Percentiles rank a stretch among this genome's conserved stretches.
Evolutionary conservation across 371 early-diverging fungal species (phyloP).

Genomic region (Neoconidiobolus thromboides): DNA sequence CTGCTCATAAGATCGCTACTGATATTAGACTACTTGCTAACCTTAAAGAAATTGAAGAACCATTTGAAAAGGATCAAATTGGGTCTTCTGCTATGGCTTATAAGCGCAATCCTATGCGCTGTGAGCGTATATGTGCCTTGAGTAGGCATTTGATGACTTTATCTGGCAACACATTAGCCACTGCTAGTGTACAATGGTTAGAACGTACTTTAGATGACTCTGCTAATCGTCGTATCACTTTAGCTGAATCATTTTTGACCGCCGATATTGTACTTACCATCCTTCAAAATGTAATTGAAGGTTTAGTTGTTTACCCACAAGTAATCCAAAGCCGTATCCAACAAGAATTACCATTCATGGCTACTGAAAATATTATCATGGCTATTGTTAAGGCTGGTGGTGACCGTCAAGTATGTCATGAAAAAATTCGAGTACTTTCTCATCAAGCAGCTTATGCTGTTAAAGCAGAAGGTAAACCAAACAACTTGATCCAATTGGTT

Average conservation of each 20-base stretch:
- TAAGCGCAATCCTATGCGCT: conserved; percentile 98
- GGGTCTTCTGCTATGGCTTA: conserved; percentile 98
- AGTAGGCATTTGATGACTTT: conserved; percentile 92
- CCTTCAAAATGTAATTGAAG: conserved; percentile 87
- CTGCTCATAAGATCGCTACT: conserved; percentile 93
- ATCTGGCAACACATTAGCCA: conserved; percentile 68
- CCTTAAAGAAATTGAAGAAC: conserved; percentile 95
- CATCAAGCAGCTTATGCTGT: conserved; percentile 84
- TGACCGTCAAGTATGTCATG: conserved; percentile 91
- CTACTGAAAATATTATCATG: conserved; percentile 98
- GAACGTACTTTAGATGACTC: conserved; percentile 94
- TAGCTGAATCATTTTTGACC: conserved; percentile 94
- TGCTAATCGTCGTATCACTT: conserved; percentile 88
- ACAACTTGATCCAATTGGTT: conserved; percentile 86
- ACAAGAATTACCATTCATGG: conserved; percentile 96
- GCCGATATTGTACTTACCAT: conserved; percentile 86
- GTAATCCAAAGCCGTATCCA: conserved; percentile 79
- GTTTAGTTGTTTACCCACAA: conserved; percentile 91
- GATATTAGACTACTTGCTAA: conserved; percentile 91
- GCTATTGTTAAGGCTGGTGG: conserved; percentile 94
- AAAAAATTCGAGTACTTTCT: conserved; percentile 84
- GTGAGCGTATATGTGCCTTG: conserved; percentile 88
- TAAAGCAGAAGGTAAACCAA: conserved; percentile 82
- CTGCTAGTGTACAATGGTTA: conserved; percentile 87
- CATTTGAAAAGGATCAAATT: conserved; percentile 96